Evolutionary conservation across 306 rosid genomes (phyloP).

Genomic region (Calophaca sinica): DNA sequence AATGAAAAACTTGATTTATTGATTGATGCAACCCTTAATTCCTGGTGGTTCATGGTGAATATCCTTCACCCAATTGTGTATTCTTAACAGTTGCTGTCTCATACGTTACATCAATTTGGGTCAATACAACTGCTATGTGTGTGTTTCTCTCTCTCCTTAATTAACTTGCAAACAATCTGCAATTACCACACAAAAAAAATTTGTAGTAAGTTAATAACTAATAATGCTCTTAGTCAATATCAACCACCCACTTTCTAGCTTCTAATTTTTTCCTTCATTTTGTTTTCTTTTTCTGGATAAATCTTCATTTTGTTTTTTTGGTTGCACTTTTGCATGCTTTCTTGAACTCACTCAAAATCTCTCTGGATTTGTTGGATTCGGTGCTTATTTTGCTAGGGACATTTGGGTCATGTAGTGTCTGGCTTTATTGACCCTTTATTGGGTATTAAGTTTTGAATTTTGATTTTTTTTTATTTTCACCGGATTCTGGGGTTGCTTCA

Average conservation of each 20-base stretch:
- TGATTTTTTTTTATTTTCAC: neutral
- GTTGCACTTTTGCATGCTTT: conserved; percentile 9
- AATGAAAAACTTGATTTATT: neutral
- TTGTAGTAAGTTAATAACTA: neutral
- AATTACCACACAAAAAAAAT: neutral
- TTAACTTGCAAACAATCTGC: neutral
- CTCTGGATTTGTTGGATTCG: neutral
- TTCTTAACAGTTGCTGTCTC: neutral
- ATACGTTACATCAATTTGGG: conserved; percentile 16
- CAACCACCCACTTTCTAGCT: conserved; percentile 31
- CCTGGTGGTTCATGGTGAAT: neutral
- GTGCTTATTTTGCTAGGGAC: neutral
- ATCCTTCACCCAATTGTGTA: neutral
- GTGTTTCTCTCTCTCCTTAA: neutral
- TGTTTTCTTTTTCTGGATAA: too few relatives aligned
- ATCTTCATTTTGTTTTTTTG: neutral
- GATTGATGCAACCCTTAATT: neutral
- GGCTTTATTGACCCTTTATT: conserved; percentile 4
- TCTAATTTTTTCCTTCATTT: neutral
- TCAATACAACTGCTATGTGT: neutral
- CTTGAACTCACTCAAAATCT: conserved; percentile 1
- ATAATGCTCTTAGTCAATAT: neutral
- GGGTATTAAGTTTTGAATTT: conserved; percentile 25
- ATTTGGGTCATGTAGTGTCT: conserved; percentile 14
- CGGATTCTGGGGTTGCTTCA: neutral